These are phyloP conservation scores for Stephania japonica DNA, from an alignment of 164 flowering plant species.

Conservation along the genomic window DNA sequence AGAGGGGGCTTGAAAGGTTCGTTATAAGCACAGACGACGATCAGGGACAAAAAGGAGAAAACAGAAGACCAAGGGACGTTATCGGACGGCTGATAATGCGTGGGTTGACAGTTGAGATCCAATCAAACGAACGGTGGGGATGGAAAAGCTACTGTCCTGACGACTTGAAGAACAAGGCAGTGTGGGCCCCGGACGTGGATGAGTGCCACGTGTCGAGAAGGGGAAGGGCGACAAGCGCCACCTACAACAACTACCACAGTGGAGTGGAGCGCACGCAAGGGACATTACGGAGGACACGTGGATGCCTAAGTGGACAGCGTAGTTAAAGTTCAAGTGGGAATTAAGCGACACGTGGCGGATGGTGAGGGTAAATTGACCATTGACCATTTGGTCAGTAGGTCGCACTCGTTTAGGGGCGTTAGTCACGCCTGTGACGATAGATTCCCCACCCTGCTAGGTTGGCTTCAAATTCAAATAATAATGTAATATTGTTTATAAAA, in stretches of 20 bases:
- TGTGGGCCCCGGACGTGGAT: not conserved
- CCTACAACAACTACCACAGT: not conserved
- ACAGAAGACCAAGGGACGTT: no score
- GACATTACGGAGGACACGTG: slow-evolving; percentile 6
- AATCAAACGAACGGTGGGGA: no score
- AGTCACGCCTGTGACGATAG: not conserved
- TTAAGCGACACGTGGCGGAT: slow-evolving; percentile 6
- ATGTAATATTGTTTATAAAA: no score
- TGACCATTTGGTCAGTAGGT: not conserved
- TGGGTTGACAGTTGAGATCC: no score
- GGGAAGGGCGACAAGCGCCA: not conserved
- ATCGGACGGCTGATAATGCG: not conserved
- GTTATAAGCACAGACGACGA: no score
- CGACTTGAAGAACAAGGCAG: no score
- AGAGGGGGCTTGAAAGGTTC: not conserved
- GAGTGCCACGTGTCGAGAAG: not conserved
- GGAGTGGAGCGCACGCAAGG: slow-evolving; percentile 22
- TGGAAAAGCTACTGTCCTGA: no score
- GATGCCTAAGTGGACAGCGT: not conserved
- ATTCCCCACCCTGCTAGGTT: slow-evolving; percentile 18
- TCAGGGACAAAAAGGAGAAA: not conserved
- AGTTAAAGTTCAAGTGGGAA: not conserved
- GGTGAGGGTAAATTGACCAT: no score
- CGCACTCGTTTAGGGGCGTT: slow-evolving; percentile 4
- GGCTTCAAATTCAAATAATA: slow-evolving; percentile 8